phyloP scores from a whole-genome alignment of 2,329 filamentous ascomycete genomes.

The Exophiala viscosa region DNA sequence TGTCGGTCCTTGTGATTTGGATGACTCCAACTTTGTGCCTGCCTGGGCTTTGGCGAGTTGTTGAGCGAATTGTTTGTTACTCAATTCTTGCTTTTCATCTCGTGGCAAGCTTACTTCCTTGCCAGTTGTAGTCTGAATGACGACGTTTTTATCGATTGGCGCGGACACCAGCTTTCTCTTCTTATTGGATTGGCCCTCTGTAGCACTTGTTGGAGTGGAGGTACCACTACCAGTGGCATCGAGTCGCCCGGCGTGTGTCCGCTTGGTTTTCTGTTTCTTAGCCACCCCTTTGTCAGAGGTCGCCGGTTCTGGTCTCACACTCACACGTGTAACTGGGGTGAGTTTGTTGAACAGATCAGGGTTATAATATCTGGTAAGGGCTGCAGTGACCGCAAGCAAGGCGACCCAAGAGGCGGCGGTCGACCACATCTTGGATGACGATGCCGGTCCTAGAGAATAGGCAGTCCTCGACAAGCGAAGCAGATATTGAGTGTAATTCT shows the following conservation, averaged over 20 bases:
- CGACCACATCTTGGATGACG: conserved; percentile 21
- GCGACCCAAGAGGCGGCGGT: conserved; percentile 20
- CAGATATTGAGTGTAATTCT: too few species aligned
- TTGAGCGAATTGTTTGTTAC: conserved; percentile 72
- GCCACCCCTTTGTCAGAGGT: conserved; percentile 8
- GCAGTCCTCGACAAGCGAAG: too few species aligned
- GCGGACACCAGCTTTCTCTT: conserved; percentile 38
- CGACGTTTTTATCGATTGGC: conserved; percentile 32
- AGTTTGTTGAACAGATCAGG: conserved; percentile 21
- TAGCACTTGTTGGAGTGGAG: conserved; percentile 18
- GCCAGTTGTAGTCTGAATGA: conserved; percentile 30
- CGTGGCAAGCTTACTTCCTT: conserved; percentile 26
- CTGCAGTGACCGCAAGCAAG: conserved; percentile 16
- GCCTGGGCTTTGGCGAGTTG: conserved; percentile 68
- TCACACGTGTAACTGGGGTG: conserved; percentile 3
- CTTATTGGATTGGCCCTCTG: conserved; percentile 31
- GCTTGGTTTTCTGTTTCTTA: conserved; percentile 24
- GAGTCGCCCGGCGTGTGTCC: conserved; percentile 16
- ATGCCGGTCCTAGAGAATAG: neutral
- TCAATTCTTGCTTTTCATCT: conserved; percentile 58
- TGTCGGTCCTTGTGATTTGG: conserved; percentile 29
- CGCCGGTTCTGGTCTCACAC: conserved; percentile 2
- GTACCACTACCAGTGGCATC: conserved; percentile 17
- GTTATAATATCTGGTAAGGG: conserved; percentile 23
- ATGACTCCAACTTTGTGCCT: conserved; percentile 56